phyloP scores from a whole-genome alignment of 2,329 filamentous ascomycete species.

The Alternaria brassicae region DNA sequence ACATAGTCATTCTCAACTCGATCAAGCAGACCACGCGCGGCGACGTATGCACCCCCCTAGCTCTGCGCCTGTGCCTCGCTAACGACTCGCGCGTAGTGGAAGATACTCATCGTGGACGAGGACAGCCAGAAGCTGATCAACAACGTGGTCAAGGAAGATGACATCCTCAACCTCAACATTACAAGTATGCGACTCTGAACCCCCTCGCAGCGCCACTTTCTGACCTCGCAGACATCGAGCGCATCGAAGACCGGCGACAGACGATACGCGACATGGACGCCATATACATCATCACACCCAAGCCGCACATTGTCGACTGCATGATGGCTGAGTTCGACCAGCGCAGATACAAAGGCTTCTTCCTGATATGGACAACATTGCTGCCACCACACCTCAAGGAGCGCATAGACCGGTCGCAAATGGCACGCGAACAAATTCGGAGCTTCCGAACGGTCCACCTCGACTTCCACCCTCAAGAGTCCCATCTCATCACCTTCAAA shows the following conservation, averaged over 20 bases:
- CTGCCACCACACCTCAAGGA: slow-evolving; percentile 74
- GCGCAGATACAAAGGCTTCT: slow-evolving; percentile 78
- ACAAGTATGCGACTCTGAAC: slow-evolving; percentile 70
- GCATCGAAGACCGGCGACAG: slow-evolving; percentile 84
- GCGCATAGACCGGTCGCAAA: slow-evolving; percentile 74
- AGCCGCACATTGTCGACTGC: slow-evolving; percentile 89
- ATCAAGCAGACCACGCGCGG: slow-evolving; percentile 80
- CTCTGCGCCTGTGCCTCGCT: slow-evolving; percentile 29
- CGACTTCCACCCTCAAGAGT: slow-evolving; percentile 90
- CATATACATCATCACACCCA: slow-evolving; percentile 87
- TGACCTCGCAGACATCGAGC: slow-evolving; percentile 80
- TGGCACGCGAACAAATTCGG: slow-evolving; percentile 76
- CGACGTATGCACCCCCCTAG: slow-evolving; percentile 67
- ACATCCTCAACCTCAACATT: slow-evolving; percentile 95
- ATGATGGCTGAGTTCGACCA: slow-evolving; percentile 91
- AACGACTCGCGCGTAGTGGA: slow-evolving; percentile 72
- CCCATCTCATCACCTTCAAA: slow-evolving; percentile 86
- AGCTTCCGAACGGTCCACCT: slow-evolving; percentile 83
- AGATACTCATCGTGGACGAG: slow-evolving; percentile 90
- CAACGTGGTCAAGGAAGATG: slow-evolving; percentile 92
- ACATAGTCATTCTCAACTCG: slow-evolving; percentile 71
- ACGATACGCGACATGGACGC: slow-evolving; percentile 91
- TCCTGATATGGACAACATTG: slow-evolving; percentile 84
- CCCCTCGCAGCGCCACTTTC: slow-evolving; percentile 10
- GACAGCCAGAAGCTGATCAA: slow-evolving; percentile 84